phyloP scores from a whole-genome alignment of 495 filamentous ascomycete species.

The Thermochaetoides thermophila region DNA sequence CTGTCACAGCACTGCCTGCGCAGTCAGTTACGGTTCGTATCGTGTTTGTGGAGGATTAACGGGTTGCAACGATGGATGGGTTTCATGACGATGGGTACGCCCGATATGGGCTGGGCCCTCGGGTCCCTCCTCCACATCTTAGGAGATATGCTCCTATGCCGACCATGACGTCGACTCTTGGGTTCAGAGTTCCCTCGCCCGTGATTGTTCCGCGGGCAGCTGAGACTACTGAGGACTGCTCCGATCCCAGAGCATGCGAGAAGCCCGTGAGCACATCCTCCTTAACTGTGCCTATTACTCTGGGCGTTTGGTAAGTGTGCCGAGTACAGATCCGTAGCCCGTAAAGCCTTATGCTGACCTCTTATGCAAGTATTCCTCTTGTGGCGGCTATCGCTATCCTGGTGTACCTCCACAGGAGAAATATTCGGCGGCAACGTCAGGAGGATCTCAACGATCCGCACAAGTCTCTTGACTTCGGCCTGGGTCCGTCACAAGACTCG shows the following conservation, averaged over 20 bases:
- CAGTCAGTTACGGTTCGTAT: no score
- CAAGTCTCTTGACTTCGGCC: constrained; percentile 86
- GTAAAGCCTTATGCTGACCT: no score
- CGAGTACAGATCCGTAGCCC: no score
- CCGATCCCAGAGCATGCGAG: constrained; percentile 28
- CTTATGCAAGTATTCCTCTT: constrained; percentile 78
- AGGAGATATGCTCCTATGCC: constrained; percentile 2
- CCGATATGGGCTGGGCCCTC: constrained; percentile 17
- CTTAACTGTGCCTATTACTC: constrained; percentile 59
- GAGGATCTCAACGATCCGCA: constrained; percentile 84
- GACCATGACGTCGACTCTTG: constrained; percentile 5
- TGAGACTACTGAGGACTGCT: constrained; percentile 7
- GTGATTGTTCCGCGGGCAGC: constrained; percentile 9
- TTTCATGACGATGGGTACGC: constrained; percentile 9
- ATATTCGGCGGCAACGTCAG: constrained; percentile 50
- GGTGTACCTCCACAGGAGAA: constrained; percentile 62
- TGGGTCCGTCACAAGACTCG: constrained; percentile 31
- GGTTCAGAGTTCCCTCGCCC: constrained; percentile 8
- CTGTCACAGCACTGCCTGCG: no score
- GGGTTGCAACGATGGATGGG: constrained; percentile 14
- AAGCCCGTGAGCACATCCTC: constrained; percentile 39
- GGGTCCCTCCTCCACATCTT: constrained; percentile 13
- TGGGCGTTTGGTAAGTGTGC: constrained; percentile 66
- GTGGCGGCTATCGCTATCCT: constrained; percentile 51
- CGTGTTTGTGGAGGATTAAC: constrained; percentile 5